These are phyloP conservation scores for Aspergillus neotritici DNA, from an alignment of 2,329 filamentous ascomycete species.

Conservation along the genomic window DNA sequence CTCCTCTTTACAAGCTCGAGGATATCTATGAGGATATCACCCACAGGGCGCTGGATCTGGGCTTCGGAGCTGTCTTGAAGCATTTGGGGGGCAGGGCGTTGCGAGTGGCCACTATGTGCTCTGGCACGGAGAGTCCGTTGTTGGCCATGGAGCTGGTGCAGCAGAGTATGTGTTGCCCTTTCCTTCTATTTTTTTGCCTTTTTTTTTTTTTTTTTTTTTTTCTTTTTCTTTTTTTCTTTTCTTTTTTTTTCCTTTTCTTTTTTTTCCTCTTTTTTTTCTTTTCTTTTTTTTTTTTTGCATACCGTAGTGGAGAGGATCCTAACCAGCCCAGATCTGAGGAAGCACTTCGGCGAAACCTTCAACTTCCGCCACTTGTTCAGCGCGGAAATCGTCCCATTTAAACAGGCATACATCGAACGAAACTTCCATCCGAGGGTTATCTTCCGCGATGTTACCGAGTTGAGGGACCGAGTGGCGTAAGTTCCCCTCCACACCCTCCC, in stretches of 20 bases:
- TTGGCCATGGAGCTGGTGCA: constrained; percentile 57
- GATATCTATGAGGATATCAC: constrained; percentile 29
- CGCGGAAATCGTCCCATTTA: constrained; percentile 58
- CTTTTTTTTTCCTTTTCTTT: background rate
- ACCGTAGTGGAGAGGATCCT: too few species aligned
- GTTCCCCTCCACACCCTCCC: constrained; percentile 18
- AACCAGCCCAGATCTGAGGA: constrained; percentile 24
- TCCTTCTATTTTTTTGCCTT: too few species aligned
- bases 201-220: too few species aligned
- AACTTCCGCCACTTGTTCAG: constrained; percentile 54
- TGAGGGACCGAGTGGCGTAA: constrained; percentile 47
- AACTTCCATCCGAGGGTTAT: constrained; percentile 52
- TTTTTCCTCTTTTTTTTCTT: too few species aligned
- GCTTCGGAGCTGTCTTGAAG: constrained; percentile 43
- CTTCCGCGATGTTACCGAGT: constrained; percentile 56
- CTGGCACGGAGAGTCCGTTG: constrained; percentile 70
- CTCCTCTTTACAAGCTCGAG: constrained; percentile 22
- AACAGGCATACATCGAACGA: constrained; percentile 59
- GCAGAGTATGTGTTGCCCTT: constrained; percentile 31
- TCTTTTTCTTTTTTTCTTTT: background rate
- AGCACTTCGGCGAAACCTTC: constrained; percentile 33
- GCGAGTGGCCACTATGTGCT: constrained; percentile 66
- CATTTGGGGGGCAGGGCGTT: constrained; percentile 38
- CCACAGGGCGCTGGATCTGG: constrained; percentile 16
- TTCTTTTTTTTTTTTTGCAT: too few species aligned